Evolutionary conservation across 345 rosid genomes (phyloP).

Genomic region (Camelina neglecta): DNA sequence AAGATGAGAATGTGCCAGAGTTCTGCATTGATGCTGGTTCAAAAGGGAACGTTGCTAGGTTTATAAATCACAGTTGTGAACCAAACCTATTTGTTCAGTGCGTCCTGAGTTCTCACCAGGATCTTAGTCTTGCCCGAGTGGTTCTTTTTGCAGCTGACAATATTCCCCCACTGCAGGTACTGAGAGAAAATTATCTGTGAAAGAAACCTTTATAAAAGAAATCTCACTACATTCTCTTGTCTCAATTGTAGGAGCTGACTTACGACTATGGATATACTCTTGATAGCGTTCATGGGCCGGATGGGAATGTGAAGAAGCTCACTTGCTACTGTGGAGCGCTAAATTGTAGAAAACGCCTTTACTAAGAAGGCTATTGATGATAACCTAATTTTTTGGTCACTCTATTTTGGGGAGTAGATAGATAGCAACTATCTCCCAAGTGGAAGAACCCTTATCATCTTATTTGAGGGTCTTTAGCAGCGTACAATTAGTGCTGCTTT

Average conservation of each 20-base stretch:
- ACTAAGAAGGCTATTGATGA: conserved; percentile 44
- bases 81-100: conserved; percentile 95
- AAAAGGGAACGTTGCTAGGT: conserved; percentile 82
- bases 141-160: conserved; percentile 94
- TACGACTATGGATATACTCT: conserved; percentile 91
- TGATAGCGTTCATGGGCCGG: conserved; percentile 74
- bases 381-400: conserved; percentile 13
- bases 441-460: neutral
- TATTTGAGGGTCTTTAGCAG: conserved; percentile 8
- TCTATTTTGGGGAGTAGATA: conserved; percentile 37
- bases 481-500: neutral
- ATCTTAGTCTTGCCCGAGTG: conserved; percentile 79
- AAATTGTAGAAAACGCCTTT: conserved; percentile 73
- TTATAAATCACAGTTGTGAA: conserved; percentile 91
- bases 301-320: conserved; percentile 73
- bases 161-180: conserved; percentile 92
- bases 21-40: conserved; percentile 92
- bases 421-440: conserved; percentile 31
- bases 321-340: conserved; percentile 80
- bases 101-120: conserved; percentile 80
- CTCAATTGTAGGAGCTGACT: conserved; percentile 66
- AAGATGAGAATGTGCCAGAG: conserved; percentile 71
- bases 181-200: neutral
- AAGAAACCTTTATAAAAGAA: neutral
- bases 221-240: conserved; percentile 13